These are phyloP conservation scores for Pisolithus marmoratus DNA, from an alignment of 768 basidiomycete species.

Conservation along the genomic window DNA sequence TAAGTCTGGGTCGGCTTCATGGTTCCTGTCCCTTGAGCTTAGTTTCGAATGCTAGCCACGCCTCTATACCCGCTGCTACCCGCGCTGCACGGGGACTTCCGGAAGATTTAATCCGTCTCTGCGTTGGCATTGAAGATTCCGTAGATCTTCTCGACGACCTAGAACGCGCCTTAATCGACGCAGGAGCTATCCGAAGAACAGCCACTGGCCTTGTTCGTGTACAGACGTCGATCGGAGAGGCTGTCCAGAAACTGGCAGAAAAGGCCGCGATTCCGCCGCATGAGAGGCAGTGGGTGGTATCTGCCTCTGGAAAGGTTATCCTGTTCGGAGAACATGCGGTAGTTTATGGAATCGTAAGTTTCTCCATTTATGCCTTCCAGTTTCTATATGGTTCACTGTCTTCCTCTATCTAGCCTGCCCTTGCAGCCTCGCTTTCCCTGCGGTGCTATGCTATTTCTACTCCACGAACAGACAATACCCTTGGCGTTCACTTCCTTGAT, in stretches of 20 bases:
- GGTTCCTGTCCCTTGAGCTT: constrained; percentile 1
- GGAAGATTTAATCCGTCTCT: constrained; percentile 97
- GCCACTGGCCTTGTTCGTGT: constrained; percentile 36
- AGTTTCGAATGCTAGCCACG: constrained; percentile 55
- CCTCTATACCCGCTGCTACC: constrained; percentile 93
- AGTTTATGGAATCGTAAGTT: constrained; percentile 89
- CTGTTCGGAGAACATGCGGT: constrained; percentile 99
- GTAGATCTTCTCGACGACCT: constrained; percentile 92
- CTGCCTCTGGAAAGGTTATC: constrained; percentile 97
- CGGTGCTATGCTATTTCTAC: constrained; percentile 87
- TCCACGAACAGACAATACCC: constrained; percentile 69
- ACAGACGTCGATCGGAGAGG: constrained; percentile 48
- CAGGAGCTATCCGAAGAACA: constrained; percentile 74
- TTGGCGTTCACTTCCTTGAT: constrained; percentile 65
- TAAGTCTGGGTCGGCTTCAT: constrained; percentile 41
- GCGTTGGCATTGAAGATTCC: constrained; percentile 96
- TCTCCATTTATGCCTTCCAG: constrained; percentile 3
- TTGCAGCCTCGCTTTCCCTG: constrained; percentile 92
- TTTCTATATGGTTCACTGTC: not conserved
- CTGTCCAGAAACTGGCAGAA: constrained; percentile 62
- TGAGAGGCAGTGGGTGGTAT: constrained; percentile 74
- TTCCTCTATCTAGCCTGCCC: constrained; percentile 60
- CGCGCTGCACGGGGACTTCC: constrained; percentile 95
- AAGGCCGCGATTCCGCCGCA: constrained; percentile 19
- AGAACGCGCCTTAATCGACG: constrained; percentile 85